Percentiles rank a stretch among this genome's conserved stretches.
Evolutionary conservation across 345 rosid genomes (phyloP).

Genomic region (Citrus hindsii): DNA sequence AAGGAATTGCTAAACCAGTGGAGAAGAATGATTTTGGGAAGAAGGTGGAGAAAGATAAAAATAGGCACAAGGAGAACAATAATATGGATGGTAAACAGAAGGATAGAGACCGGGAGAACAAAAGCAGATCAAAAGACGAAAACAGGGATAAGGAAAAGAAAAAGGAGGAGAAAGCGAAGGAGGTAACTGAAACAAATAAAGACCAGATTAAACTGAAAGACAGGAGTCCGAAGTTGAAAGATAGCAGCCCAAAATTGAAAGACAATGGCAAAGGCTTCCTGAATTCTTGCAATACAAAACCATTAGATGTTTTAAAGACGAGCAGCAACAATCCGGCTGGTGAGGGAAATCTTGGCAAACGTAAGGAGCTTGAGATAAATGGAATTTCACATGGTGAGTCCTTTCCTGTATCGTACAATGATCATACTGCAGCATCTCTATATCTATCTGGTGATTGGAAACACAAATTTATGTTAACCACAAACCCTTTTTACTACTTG

Average conservation of each 20-base stretch:
- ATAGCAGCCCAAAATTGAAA: slow-evolving; percentile 13
- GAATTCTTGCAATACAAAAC: slow-evolving; percentile 17
- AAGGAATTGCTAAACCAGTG: slow-evolving; percentile 26
- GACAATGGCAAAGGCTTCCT: slow-evolving; percentile 16
- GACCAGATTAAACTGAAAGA: slow-evolving; percentile 33
- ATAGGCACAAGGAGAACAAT: slow-evolving; percentile 27
- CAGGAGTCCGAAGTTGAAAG: slow-evolving; percentile 13
- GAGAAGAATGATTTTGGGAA: slow-evolving; percentile 37
- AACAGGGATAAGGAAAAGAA: slow-evolving; percentile 36
- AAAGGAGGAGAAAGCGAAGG: slow-evolving; percentile 40
- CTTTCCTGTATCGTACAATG: slow-evolving; percentile 18
- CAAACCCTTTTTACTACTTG: slow-evolving; percentile 9
- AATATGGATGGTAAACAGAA: slow-evolving; percentile 31
- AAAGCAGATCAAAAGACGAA: slow-evolving; percentile 29
- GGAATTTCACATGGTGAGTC: slow-evolving; percentile 70
- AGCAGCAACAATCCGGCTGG: slow-evolving; percentile 8
- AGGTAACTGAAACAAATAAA: slow-evolving; percentile 25
- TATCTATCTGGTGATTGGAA: slow-evolving; percentile 21
- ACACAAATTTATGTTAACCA: background rate
- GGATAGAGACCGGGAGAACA: slow-evolving; percentile 26
- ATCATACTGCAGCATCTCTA: slow-evolving; percentile 14
- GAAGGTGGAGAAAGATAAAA: slow-evolving; percentile 35
- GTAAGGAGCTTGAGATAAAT: slow-evolving; percentile 57
- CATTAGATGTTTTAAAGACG: slow-evolving; percentile 15
- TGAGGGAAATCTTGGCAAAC: slow-evolving; percentile 42